These are phyloP conservation scores for Fusarium liriodendri DNA, from an alignment of 2,329 filamentous ascomycete genomes.

Conservation along the genomic window DNA sequence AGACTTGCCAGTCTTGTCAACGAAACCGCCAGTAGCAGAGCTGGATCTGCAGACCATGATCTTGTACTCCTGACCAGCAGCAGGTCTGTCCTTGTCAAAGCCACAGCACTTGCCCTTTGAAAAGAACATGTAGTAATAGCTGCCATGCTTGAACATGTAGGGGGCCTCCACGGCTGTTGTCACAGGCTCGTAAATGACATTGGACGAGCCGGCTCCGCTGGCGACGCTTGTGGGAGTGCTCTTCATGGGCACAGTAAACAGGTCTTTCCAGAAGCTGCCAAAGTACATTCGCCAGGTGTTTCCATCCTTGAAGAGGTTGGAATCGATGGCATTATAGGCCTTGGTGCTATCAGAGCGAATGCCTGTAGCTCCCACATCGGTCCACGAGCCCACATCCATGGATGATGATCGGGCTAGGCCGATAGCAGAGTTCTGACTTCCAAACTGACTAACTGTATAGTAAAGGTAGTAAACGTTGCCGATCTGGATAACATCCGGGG, in stretches of 20 bases:
- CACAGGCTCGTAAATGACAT: conserved; percentile 56
- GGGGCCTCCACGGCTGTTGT: conserved; percentile 67
- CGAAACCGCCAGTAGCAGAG: conserved; percentile 64
- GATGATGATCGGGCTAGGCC: conserved; percentile 61
- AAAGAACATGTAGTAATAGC: conserved; percentile 75
- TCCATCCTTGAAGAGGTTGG: conserved; percentile 59
- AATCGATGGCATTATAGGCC: conserved; percentile 71
- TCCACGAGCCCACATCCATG: conserved; percentile 67
- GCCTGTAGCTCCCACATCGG: conserved; percentile 67
- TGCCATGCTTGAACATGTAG: conserved; percentile 65
- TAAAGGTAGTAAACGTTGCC: conserved; percentile 72
- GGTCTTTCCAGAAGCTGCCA: conserved; percentile 75
- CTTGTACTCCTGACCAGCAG: conserved; percentile 70
- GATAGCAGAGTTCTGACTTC: conserved; percentile 70
- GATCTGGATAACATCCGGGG: conserved; percentile 51
- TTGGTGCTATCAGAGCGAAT: conserved; percentile 58
- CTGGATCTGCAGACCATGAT: conserved; percentile 72
- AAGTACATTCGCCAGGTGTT: conserved; percentile 67
- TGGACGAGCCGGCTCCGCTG: conserved; percentile 39
- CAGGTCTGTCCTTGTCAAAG: conserved; percentile 63
- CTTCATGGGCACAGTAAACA: conserved; percentile 68
- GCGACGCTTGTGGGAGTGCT: conserved; percentile 45
- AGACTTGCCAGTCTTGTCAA: conserved; percentile 64
- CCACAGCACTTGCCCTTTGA: conserved; percentile 71
- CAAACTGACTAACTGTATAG: conserved; percentile 73